Conservation (phyloP, 345 rosid species). For the Orychophragmus violaceus region DNA sequence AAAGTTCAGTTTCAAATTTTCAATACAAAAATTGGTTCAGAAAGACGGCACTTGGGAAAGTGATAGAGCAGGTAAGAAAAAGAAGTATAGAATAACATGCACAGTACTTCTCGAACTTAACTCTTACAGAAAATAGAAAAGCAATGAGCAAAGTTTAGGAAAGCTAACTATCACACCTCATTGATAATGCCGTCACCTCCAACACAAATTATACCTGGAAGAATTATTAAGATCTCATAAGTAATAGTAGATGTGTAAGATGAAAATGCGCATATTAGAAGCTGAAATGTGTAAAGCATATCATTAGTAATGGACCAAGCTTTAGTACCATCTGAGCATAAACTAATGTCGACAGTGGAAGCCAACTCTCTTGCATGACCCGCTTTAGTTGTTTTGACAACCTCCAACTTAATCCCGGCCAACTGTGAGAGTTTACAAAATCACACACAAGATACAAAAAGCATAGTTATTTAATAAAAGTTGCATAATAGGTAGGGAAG, state of each 20-base stretch:
- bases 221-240: slow-evolving; percentile 22
- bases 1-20: neutral
- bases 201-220: slow-evolving; percentile 86
- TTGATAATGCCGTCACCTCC: slow-evolving; percentile 99
- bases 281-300: neutral
- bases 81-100: neutral
- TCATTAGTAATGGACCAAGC: slow-evolving; percentile 13
- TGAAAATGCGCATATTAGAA: too few relatives aligned
- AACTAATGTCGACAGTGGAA: slow-evolving; percentile 75
- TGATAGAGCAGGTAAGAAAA: neutral
- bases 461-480: neutral
- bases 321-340: slow-evolving; percentile 80
- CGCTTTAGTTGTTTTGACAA: slow-evolving; percentile 82
- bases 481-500: neutral
- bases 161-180: slow-evolving; percentile 56
- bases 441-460: slow-evolving; percentile 3
- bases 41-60: neutral
- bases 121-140: slow-evolving; percentile 1
- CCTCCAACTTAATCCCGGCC: slow-evolving; percentile 93
- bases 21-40: slow-evolving; percentile 8
- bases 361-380: slow-evolving; percentile 90
- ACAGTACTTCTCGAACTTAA: neutral
- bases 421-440: slow-evolving; percentile 54
- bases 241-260: neutral
- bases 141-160: neutral